Conservation (phyloP, 2,329 filamentous ascomycete genomes). For the Ophiosphaerella narmari region DNA sequence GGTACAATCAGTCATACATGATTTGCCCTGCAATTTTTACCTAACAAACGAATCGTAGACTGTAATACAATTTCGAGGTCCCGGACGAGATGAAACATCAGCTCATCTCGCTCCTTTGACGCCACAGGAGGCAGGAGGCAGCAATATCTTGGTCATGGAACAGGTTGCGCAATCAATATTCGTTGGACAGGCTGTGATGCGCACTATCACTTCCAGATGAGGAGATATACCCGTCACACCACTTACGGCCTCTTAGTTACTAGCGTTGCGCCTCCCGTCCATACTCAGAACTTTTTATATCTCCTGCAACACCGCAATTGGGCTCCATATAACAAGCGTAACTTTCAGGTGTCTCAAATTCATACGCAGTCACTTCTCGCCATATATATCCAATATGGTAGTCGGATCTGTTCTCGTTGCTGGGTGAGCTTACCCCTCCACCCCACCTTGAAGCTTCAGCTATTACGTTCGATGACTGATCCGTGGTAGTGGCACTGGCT, state of each 20-base stretch:
- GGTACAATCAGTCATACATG: too few species aligned
- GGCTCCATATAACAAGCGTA: not conserved
- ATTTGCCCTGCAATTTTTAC: too few species aligned
- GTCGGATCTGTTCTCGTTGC: conserved; percentile 89
- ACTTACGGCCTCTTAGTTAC: conserved; percentile 3
- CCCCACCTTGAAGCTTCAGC: conserved; percentile 22
- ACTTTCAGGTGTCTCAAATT: not conserved
- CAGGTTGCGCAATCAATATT: not conserved
- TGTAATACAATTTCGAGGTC: too few species aligned
- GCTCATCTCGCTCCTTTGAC: not conserved
- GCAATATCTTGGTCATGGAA: not conserved
- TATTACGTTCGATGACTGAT: not conserved
- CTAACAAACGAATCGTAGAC: too few species aligned
- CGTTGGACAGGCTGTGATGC: not conserved
- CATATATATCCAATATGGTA: conserved; percentile 60
- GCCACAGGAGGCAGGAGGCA: not conserved
- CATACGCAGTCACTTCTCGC: not conserved
- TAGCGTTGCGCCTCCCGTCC: conserved; percentile 18
- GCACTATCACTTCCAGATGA: not conserved
- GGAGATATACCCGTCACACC: conserved; percentile 24
- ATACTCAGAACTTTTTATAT: conserved; percentile 25
- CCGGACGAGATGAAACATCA: too few species aligned
- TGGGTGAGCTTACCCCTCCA: conserved; percentile 65
- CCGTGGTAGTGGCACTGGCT: conserved; percentile 81
- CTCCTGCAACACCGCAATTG: conserved; percentile 15